Base-by-base conservation (phyloP, 1,284 basidiomycete genomes). In the Retiboletus fuscus region DNA sequence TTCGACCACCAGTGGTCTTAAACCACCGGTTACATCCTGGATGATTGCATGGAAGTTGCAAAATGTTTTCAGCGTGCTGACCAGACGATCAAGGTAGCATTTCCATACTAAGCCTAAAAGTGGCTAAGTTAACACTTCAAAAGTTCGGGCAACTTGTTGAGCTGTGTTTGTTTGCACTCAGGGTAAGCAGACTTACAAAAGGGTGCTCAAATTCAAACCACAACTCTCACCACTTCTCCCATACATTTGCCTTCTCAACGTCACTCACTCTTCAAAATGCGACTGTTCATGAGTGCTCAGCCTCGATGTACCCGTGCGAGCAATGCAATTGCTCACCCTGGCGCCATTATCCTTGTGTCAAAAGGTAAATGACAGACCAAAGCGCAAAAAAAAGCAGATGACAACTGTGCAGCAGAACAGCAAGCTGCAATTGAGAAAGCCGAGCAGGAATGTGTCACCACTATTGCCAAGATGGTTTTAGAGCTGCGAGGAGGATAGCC, bases 131-230 rank as follows among this genome's bases (percentile, higher is more conserved):
- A 49, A 49, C 22, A 24, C 20, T 49, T 49, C 47, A 49, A 49
- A 49, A 49, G 24, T 49, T 49, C 24, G 47, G 22, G 47, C 18
- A 24, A 49, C 22, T 49, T 11, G 47, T 49, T 49, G 47, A 49
- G 47, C 47, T 5, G 7, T 69, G 30, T 69, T 68, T 69, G 55
- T 68, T 69, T 69, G 65, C 46, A 49, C 55, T 68, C 24, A 49
- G 46, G 2, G 41, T 7, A 24, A 11, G 3, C 22, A 55, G 51
- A 68, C 66, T 51, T 60, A 69, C 65, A 68, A 69, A 68, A 68
- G 12, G 26, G 41, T 1, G 5, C 20, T 30, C 5, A 15, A 61
- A 65, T 44, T 20, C 15, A 7, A 30, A 30, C 8, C 13, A 39
- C 47, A 49, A 49, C 47, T 49, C 47, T 49, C 24, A 22, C 47